Percentiles rank a stretch among this genome's conserved stretches.
Evolutionary conservation across 352 stramenopile genomes (phyloP).

Genomic region (Phytopythium mirpurense): DNA sequence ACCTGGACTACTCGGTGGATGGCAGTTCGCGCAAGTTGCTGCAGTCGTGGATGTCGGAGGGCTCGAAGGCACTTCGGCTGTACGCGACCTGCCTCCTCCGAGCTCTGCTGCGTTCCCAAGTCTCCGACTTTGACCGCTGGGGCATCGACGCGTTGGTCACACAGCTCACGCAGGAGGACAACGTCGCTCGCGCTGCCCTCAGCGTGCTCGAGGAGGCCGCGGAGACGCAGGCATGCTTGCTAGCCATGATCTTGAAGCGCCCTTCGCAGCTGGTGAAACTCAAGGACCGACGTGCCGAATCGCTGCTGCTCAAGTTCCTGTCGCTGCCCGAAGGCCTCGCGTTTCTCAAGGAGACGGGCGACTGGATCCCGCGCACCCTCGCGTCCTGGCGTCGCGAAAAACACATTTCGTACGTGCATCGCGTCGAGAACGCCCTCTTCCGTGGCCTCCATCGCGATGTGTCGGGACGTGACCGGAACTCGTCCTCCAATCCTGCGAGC

Average conservation of each 20-base stretch:
- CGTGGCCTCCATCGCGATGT: slow-evolving; percentile 79
- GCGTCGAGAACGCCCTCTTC: slow-evolving; percentile 77
- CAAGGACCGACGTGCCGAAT: slow-evolving; percentile 75
- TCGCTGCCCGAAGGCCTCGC: slow-evolving; percentile 72
- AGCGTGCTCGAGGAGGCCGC: slow-evolving; percentile 85
- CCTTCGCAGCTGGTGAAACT: slow-evolving; percentile 74
- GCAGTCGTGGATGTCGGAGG: slow-evolving; percentile 85
- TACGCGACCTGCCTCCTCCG: slow-evolving; percentile 84
- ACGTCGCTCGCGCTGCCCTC: slow-evolving; percentile 79
- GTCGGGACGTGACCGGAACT: slow-evolving; percentile 52
- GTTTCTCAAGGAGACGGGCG: slow-evolving; percentile 73
- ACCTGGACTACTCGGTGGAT: slow-evolving; percentile 86
- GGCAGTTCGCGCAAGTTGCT: slow-evolving; percentile 82
- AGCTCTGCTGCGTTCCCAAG: slow-evolving; percentile 75
- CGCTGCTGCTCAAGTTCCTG: slow-evolving; percentile 77
- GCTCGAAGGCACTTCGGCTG: slow-evolving; percentile 77
- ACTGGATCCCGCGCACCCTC: slow-evolving; percentile 82
- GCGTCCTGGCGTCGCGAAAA: slow-evolving; percentile 75
- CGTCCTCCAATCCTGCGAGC: slow-evolving; percentile 15
- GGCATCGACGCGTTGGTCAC: slow-evolving; percentile 82
- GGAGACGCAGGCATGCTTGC: slow-evolving; percentile 74
- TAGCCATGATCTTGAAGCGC: slow-evolving; percentile 82
- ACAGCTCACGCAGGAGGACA: slow-evolving; percentile 81
- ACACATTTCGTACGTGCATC: slow-evolving; percentile 82
- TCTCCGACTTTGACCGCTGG: slow-evolving; percentile 87